Evolutionary conservation across 345 rosid species (phyloP).

Genomic region (Eucalyptus sp.): DNA sequence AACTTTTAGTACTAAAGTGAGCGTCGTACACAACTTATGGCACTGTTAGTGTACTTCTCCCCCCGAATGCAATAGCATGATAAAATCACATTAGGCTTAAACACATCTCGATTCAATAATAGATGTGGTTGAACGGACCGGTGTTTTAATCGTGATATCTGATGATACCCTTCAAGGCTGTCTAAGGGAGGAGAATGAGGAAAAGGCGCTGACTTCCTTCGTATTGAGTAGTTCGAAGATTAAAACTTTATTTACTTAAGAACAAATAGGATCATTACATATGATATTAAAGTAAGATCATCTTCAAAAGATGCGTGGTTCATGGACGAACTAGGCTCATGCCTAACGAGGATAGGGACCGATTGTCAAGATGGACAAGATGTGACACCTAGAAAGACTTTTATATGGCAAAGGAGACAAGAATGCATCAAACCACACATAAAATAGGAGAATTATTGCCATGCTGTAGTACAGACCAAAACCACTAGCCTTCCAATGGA

Average conservation of each 20-base stretch:
- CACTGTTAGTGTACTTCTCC: no score
- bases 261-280: neutral
- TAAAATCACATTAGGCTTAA: no score
- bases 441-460: neutral
- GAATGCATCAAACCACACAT: neutral
- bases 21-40: no score
- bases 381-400: neutral
- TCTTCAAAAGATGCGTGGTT: neutral
- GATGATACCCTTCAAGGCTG: no score
- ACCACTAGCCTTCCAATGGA: neutral
- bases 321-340: neutral
- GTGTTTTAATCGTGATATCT: no score
- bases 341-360: neutral
- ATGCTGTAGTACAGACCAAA: neutral
- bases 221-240: neutral
- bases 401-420: neutral
- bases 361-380: neutral
- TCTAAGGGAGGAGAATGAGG: neutral
- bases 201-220: neutral
- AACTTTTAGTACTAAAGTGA: no score
- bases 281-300: neutral
- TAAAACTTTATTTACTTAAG: neutral
- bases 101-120: no score
- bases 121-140: no score
- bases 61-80: no score